phyloP scores from a whole-genome alignment of 129 eudicot genomes.

The Chrysanthemum makinoi region DNA sequence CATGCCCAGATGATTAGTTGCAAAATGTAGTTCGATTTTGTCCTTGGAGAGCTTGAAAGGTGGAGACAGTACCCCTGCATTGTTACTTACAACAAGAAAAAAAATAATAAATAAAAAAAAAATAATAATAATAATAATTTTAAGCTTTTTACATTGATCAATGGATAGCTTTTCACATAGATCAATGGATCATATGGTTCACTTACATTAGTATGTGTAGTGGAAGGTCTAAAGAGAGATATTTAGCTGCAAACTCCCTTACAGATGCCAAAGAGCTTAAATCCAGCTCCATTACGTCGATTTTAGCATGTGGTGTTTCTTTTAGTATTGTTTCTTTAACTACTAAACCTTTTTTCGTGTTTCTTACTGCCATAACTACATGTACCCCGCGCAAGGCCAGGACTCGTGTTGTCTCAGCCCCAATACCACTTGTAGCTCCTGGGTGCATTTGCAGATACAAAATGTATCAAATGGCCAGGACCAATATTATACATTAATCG shows the following conservation, averaged over 20 bases:
- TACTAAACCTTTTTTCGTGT: constrained; percentile 11
- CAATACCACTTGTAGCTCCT: constrained; percentile 44
- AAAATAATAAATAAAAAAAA: no score
- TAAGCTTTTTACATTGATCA: background rate
- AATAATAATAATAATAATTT: no score
- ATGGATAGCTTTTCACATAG: background rate
- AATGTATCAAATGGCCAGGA: no score
- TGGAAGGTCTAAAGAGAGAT: constrained; percentile 23
- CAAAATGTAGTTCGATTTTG: constrained; percentile 31
- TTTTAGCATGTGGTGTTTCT: constrained; percentile 31
- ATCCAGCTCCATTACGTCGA: constrained; percentile 40
- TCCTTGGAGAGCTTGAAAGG: constrained; percentile 30
- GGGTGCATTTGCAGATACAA: background rate
- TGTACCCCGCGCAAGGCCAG: constrained; percentile 42
- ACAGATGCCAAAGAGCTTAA: constrained; percentile 30
- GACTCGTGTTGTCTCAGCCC: constrained; percentile 35
- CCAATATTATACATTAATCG: no score
- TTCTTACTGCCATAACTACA: constrained; percentile 41
- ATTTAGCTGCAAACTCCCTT: constrained; percentile 36
- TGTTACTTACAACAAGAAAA: constrained; percentile 23
- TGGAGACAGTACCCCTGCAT: constrained; percentile 35
- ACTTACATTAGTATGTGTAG: constrained; percentile 37
- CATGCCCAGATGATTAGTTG: constrained; percentile 39
- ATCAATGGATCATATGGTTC: background rate
- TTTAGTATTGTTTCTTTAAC: constrained; percentile 28